Evolutionary conservation across 345 rosid genomes (phyloP), one percentile per base, ranked within the genome.

Genomic region (Eucalyptus guilfoylei): DNA sequence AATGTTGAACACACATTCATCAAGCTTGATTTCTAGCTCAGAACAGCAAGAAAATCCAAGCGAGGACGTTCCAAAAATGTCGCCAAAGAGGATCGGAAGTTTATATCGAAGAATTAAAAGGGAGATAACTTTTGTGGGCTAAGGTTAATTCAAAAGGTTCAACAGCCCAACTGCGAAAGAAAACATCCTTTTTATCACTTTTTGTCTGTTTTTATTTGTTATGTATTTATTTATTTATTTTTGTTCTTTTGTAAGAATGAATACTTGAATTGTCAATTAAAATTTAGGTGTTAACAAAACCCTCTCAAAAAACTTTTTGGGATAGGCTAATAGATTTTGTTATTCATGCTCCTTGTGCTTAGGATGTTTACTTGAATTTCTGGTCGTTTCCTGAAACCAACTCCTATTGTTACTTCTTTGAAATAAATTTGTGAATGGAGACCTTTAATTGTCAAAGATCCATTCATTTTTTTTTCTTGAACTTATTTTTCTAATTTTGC

Each of bases 381-480:
- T 1, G 5, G 11, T 14, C 13, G 14, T 28, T 62, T 60, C 7
- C 4, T 28, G 1, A 11, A 60, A 60, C 32, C 0, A 28, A 28
- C 8, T 28, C 69, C 1, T 54, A 1, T 7, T 4, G 30, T 2
- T 55, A 0, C 30, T 55, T 4, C 2, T 55, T 55, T 55, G 6
- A 55, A 24, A 23, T 24, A 10, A 55, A 60, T 28, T 60, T 28
- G 14, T 12, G 6, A 60, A 60, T 6, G 3, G 16, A 60, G 16
- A 60, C 16, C 32, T 28, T 7, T 28, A 12, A 28, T 60, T 60
- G 32, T 3, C 69, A 28, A 60, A 12, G 69, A 60, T 16, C 69
- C 8, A 12, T 4, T 28, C 16, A 28, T 60, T 60, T 60, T 58
- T 60, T 60, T 5, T 60, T 60, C 8, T 62, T 30, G 17, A 28